These are phyloP conservation scores for Leptographium wingfieldii DNA, from an alignment of 2,329 filamentous ascomycete species.

Conservation along the genomic window DNA sequence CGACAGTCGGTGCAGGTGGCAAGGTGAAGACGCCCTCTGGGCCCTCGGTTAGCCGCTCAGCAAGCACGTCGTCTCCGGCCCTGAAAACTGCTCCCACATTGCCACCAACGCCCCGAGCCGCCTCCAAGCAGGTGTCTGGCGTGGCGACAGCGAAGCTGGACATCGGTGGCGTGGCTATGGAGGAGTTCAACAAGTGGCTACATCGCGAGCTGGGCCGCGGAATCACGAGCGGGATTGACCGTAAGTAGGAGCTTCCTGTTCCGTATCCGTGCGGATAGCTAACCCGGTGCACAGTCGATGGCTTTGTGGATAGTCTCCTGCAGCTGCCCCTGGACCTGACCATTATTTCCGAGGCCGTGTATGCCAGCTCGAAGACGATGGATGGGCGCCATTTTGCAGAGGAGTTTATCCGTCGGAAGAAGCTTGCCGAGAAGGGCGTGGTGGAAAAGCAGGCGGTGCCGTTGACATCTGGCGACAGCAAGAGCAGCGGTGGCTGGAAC, in stretches of 20 bases:
- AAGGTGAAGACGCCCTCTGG: slow-evolving; percentile 69
- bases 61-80: slow-evolving; percentile 25
- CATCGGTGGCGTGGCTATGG: slow-evolving; percentile 46
- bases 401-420: slow-evolving; percentile 87
- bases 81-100: slow-evolving; percentile 28
- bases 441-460: slow-evolving; percentile 50
- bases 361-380: slow-evolving; percentile 75
- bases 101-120: slow-evolving; percentile 19
- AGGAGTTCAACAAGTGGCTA: slow-evolving; percentile 93
- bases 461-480: slow-evolving; percentile 22
- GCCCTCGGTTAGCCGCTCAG: slow-evolving; percentile 35
- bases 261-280: not conserved
- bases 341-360: slow-evolving; percentile 82
- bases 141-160: slow-evolving; percentile 28
- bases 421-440: slow-evolving; percentile 83
- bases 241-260: slow-evolving; percentile 26
- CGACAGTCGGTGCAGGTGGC: slow-evolving; percentile 85
- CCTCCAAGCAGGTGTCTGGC: slow-evolving; percentile 36
- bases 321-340: slow-evolving; percentile 64
- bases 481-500: slow-evolving; percentile 64
- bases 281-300: slow-evolving; percentile 46
- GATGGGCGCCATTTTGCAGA: slow-evolving; percentile 88
- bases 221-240: slow-evolving; percentile 39
- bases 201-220: slow-evolving; percentile 67
- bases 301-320: slow-evolving; percentile 65